phyloP scores from a whole-genome alignment of 176 grass and related monocot genomes.

The Oryza glaberrima region DNA sequence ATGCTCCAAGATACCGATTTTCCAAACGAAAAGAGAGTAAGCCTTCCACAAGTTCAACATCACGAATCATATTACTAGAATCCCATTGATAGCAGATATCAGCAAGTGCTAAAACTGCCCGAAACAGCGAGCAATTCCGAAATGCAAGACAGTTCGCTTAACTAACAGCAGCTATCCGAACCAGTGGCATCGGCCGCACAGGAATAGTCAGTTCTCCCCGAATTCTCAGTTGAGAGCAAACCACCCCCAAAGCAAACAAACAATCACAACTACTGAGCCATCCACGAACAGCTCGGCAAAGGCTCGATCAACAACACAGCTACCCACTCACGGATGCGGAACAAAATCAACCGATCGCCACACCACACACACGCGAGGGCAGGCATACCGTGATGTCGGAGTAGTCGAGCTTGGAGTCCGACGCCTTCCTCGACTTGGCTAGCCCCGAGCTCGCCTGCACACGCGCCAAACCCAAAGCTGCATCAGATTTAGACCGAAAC shows the following conservation, averaged over 20 bases:
- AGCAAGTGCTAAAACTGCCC: neutral
- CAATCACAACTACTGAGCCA: neutral
- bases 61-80: neutral
- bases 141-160: neutral
- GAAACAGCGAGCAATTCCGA: conserved; percentile 20
- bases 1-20: neutral
- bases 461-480: conserved; percentile 27
- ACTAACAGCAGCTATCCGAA: conserved; percentile 2
- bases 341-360: neutral
- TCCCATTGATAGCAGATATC: neutral
- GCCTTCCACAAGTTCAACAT: neutral
- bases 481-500: conserved; percentile 34
- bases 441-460: conserved; percentile 77
- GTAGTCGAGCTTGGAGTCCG: conserved; percentile 86
- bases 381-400: conserved; percentile 78
- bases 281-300: neutral
- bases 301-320: conserved; percentile 15
- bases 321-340: neutral
- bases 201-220: neutral
- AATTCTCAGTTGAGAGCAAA: conserved; percentile 12
- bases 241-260: conserved; percentile 7
- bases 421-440: conserved; percentile 69
- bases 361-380: neutral
- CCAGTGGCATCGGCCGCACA: neutral
- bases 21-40: conserved; percentile 17